Evolutionary conservation across 2,329 filamentous ascomycete genomes (phyloP).

Genomic region (Bimuria novae-zelandiae): DNA sequence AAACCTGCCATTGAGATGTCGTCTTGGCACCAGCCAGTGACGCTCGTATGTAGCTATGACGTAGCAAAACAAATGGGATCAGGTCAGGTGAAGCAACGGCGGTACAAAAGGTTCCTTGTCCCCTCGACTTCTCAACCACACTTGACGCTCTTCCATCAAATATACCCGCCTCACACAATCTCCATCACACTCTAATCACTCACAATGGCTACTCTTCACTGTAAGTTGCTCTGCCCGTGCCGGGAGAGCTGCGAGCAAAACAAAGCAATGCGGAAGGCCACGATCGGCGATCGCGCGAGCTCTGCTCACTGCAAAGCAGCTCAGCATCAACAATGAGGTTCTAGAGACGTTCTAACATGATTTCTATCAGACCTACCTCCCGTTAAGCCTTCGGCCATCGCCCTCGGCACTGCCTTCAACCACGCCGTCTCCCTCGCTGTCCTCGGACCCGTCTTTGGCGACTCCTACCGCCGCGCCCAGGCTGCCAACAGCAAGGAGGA

Average conservation of each 20-base stretch:
- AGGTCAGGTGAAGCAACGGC: constrained; percentile 7
- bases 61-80: background rate
- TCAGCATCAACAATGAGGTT: constrained; percentile 6
- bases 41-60: constrained; percentile 6
- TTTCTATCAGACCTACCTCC: constrained; percentile 65
- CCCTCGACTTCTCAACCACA: constrained; percentile 17
- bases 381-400: constrained; percentile 98
- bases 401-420: constrained; percentile 94
- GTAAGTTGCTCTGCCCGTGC: constrained; percentile 49
- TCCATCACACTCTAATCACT: constrained; percentile 23
- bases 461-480: constrained; percentile 93
- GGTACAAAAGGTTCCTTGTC: constrained; percentile 8
- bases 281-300: constrained; percentile 18
- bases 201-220: constrained; percentile 64
- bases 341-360: constrained; percentile 21
- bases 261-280: constrained; percentile 1
- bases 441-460: constrained; percentile 86
- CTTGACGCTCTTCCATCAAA: constrained; percentile 4
- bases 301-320: constrained; percentile 1
- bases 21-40: background rate
- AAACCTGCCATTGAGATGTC: constrained; percentile 3
- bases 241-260: background rate
- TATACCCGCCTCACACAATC: constrained; percentile 18
- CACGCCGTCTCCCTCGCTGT: constrained; percentile 88
- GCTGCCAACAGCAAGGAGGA: constrained; percentile 93